These are phyloP conservation scores for Primulina tabacum DNA, from an alignment of 257 asterid genomes.

Conservation along the genomic window DNA sequence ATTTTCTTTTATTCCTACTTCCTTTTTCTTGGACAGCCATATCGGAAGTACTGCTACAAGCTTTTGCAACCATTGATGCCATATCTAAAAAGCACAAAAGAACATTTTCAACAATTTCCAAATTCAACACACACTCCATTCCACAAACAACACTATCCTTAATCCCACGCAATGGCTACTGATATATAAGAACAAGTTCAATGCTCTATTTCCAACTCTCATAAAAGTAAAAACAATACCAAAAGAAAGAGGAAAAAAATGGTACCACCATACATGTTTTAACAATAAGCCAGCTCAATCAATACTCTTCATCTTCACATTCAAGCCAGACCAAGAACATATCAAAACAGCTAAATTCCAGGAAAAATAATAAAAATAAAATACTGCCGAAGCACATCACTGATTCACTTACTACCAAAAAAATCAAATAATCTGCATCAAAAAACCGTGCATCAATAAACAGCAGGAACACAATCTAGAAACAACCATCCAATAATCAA, in stretches of 20 bases:
- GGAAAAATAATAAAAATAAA: conserved; percentile 9
- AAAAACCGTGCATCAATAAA: conserved; percentile 23
- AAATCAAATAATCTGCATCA: conserved; percentile 33
- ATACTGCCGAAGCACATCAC: conserved; percentile 26
- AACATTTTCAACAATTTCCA: conserved; percentile 26
- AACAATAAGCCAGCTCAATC: conserved; percentile 36
- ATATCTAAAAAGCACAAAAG: conserved; percentile 53
- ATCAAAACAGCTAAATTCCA: conserved; percentile 22
- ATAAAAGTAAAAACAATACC: conserved; percentile 17
- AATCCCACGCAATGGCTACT: conserved; percentile 17
- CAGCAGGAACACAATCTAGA: conserved; percentile 32
- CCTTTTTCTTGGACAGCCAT: conserved; percentile 69
- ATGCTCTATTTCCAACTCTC: conserved; percentile 25
- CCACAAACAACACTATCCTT: conserved; percentile 18
- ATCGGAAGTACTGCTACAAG: conserved; percentile 55
- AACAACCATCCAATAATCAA: conserved; percentile 36
- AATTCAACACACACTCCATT: conserved; percentile 26
- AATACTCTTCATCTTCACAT: conserved; percentile 20
- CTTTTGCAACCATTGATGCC: conserved; percentile 79
- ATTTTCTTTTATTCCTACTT: conserved; percentile 90
- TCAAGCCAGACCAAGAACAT: conserved; percentile 26
- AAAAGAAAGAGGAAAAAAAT: conserved; percentile 1
- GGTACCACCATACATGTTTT: conserved; percentile 16
- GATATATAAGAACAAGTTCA: conserved; percentile 6
- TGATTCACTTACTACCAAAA: conserved; percentile 29